phyloP scores from a whole-genome alignment of 225 moss, liverwort and hornwort genomes.

The Sphagnum contortum region DNA sequence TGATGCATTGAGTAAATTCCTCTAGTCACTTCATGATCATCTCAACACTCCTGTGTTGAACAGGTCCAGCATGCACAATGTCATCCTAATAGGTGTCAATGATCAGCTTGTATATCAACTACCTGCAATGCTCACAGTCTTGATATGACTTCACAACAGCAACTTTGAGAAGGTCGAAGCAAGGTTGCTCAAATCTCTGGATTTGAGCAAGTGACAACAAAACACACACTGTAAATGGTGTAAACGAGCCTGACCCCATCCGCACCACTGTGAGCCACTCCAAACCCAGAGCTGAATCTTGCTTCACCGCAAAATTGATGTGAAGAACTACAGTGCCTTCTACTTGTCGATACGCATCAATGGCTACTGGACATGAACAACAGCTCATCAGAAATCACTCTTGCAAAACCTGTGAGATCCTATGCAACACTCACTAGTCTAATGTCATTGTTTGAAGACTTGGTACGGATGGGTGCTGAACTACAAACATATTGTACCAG shows the following conservation, averaged over 20 bases:
- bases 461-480: too few species aligned
- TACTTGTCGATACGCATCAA: constrained; percentile 64
- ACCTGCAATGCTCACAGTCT: constrained; percentile 87
- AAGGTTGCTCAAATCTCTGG: constrained; percentile 73
- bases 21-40: too few species aligned
- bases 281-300: constrained; percentile 69
- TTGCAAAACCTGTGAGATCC: too few species aligned
- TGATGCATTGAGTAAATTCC: too few species aligned
- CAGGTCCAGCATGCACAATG: too few species aligned
- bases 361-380: constrained; percentile 12
- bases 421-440: too few species aligned
- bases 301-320: constrained; percentile 88
- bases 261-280: constrained; percentile 77
- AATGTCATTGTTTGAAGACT: too few species aligned
- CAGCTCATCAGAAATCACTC: too few species aligned
- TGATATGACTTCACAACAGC: constrained; percentile 62
- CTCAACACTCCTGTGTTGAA: too few species aligned
- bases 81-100: too few species aligned
- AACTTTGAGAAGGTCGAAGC: constrained; percentile 69
- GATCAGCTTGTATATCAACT: too few species aligned
- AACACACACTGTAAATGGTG: constrained; percentile 71
- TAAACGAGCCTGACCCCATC: constrained; percentile 40
- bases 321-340: constrained; percentile 83
- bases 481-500: too few species aligned
- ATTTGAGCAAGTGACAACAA: constrained; percentile 79